A percentile compares a stretch with the other conserved stretches of the same genome.
phyloP scores from a whole-genome alignment of 257 asterid genomes.

The Solanum corneliomulleri region DNA sequence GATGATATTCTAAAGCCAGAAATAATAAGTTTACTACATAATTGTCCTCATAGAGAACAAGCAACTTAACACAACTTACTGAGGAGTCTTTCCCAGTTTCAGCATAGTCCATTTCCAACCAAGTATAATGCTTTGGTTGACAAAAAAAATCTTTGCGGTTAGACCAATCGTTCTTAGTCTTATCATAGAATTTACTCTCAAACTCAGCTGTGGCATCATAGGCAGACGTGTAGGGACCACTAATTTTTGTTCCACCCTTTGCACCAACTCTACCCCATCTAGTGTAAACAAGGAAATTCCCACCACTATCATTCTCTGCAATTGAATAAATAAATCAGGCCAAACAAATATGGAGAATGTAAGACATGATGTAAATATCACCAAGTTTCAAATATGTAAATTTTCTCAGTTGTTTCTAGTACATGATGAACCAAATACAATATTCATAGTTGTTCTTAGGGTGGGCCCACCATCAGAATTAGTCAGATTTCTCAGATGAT shows the following conservation, averaged over 20 bases:
- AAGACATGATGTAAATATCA: not conserved
- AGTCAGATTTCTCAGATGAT: not conserved
- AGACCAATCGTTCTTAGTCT: conserved; percentile 62
- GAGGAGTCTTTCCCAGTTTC: conserved; percentile 38
- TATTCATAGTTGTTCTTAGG: not conserved
- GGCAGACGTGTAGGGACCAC: conserved; percentile 47
- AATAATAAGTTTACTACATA: not conserved
- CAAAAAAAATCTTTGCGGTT: conserved; percentile 48
- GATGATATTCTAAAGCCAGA: not conserved
- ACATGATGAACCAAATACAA: not conserved
- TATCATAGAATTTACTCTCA: conserved; percentile 57
- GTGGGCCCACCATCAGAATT: not conserved
- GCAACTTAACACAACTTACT: conserved; percentile 35
- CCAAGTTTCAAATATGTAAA: not conserved
- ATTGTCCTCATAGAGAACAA: conserved; percentile 1
- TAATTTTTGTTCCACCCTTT: conserved; percentile 66
- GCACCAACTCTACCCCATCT: conserved; percentile 99
- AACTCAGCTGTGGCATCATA: conserved; percentile 48
- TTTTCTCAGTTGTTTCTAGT: not conserved
- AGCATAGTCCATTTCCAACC: conserved; percentile 94
- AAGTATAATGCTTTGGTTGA: conserved; percentile 48
- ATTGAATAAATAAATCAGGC: not conserved
- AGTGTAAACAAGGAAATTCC: conserved; percentile 54
- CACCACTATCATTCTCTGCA: conserved; percentile 80
- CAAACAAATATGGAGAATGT: not conserved